A percentile compares a stretch with the other conserved stretches of the same genome.
Evolutionary conservation across 2,329 filamentous ascomycete genomes (phyloP).

Genomic region (Chalaropsis ovoidea): DNA sequence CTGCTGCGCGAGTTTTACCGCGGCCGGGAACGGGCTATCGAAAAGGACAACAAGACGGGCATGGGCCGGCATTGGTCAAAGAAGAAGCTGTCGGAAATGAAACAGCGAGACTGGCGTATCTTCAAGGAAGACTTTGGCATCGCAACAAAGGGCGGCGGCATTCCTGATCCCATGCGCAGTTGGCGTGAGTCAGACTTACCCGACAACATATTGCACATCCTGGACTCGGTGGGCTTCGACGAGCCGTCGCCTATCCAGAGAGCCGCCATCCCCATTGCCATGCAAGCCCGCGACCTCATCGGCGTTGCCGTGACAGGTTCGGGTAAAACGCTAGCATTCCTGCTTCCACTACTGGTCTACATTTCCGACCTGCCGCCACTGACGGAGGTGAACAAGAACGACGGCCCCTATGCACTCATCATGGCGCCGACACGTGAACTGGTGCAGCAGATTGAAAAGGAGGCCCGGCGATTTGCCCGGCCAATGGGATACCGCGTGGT

Average conservation of each 20-base stretch:
- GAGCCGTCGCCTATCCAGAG: conserved; percentile 88
- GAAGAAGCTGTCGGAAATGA: conserved; percentile 87
- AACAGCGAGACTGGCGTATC: conserved; percentile 95
- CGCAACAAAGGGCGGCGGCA: conserved; percentile 77
- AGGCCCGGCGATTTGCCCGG: conserved; percentile 82
- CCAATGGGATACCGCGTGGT: conserved; percentile 91
- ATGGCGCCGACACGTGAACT: conserved; percentile 92
- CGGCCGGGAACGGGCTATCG: conserved; percentile 50
- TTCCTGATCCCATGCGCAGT: conserved; percentile 91
- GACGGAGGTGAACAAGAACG: conserved; percentile 76
- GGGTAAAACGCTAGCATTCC: conserved; percentile 92
- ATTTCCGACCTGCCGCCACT: conserved; percentile 82
- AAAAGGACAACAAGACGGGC: conserved; percentile 59
- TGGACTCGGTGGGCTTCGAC: conserved; percentile 76
- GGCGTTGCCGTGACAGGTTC: conserved; percentile 97
- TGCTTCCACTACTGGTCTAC: conserved; percentile 85
- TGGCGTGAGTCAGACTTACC: conserved; percentile 83
- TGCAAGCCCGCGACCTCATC: conserved; percentile 90
- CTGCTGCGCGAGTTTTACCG: conserved; percentile 74
- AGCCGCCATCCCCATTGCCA: conserved; percentile 87
- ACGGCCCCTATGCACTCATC: conserved; percentile 95
- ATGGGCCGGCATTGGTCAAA: conserved; percentile 93
- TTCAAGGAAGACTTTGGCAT: conserved; percentile 99
- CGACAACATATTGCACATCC: conserved; percentile 64
- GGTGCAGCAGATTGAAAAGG: conserved; percentile 92